Conservation (phyloP, 2,329 filamentous ascomycete genomes). For the Penicillium sp. region DNA sequence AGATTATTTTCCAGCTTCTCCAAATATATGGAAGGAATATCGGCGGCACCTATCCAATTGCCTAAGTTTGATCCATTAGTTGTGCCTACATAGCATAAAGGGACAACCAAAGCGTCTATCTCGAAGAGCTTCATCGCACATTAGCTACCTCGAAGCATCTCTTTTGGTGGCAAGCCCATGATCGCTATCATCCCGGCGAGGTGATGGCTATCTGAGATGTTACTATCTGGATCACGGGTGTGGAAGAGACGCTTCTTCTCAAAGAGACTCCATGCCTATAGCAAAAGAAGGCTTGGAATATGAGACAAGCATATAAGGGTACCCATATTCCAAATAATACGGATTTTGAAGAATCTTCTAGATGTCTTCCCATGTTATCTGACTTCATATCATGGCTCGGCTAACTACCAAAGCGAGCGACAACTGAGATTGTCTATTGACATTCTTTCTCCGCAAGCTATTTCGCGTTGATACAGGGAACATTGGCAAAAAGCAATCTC, state of each 20-base stretch:
- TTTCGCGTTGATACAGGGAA: too few relatives aligned
- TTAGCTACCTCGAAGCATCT: conserved; percentile 35
- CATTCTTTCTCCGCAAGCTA: too few relatives aligned
- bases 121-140: conserved; percentile 19
- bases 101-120: not conserved
- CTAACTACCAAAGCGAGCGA: too few relatives aligned
- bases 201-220: conserved; percentile 22
- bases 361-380: too few relatives aligned
- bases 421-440: too few relatives aligned
- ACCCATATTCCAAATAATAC: conserved; percentile 29
- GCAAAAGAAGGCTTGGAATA: not conserved
- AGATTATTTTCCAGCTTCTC: conserved; percentile 18
- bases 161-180: conserved; percentile 37
- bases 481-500: not conserved
- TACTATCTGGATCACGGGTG: conserved; percentile 8
- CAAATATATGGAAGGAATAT: conserved; percentile 12
- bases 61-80: conserved; percentile 3
- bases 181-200: conserved; percentile 41
- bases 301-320: conserved; percentile 11
- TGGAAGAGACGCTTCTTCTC: conserved; percentile 22
- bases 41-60: conserved; percentile 12
- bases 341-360: too few relatives aligned
- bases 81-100: not conserved
- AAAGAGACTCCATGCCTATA: conserved; percentile 26
- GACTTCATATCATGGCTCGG: too few relatives aligned